These are phyloP conservation scores for Coriolopsis trogii DNA, from an alignment of 1,284 basidiomycete species.

Conservation along the genomic window DNA sequence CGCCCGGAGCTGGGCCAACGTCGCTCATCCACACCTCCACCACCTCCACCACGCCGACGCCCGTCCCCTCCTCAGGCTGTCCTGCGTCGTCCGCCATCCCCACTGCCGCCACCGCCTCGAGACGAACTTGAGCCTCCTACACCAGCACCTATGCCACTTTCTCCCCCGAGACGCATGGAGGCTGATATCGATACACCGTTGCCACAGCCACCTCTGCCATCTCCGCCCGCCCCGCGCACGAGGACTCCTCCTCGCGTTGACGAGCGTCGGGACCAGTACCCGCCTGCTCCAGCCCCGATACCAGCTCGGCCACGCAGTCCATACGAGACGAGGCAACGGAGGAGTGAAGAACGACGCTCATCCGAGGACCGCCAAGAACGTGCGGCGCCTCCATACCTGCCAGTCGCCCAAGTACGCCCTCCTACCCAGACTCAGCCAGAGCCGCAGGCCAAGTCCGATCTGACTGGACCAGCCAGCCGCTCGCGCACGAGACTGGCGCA, in stretches of 20 bases:
- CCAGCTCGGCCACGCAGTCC: constrained; percentile 17
- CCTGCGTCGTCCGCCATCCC: constrained; percentile 13
- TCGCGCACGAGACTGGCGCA: constrained; percentile 13
- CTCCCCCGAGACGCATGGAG: constrained; percentile 18
- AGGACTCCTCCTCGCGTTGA: constrained; percentile 3
- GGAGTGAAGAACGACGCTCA: constrained; percentile 20
- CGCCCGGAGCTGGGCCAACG: constrained; percentile 11
- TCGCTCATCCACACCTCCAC: constrained; percentile 13
- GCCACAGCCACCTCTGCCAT: constrained; percentile 17
- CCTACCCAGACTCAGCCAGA: constrained; percentile 12
- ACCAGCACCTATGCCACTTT: constrained; percentile 20
- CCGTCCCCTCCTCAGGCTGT: constrained; percentile 8
- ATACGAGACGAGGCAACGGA: constrained; percentile 16
- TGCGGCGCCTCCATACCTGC: constrained; percentile 18
- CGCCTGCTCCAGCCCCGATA: constrained; percentile 1
- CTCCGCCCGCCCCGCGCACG: constrained; percentile 3
- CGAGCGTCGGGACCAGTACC: constrained; percentile 5
- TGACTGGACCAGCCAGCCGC: constrained; percentile 4
- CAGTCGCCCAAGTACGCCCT: constrained; percentile 27
- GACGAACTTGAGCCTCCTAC: constrained; percentile 15
- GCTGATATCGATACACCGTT: constrained; percentile 20
- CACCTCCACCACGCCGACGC: constrained; percentile 4
- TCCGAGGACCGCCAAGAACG: constrained; percentile 20
- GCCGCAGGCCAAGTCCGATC: constrained; percentile 2
- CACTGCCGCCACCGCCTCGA: constrained; percentile 10